A percentile compares a stretch with the other conserved stretches of the same genome.
Evolutionary conservation across 352 stramenopile genomes (phyloP).

Genomic region (Phytophthora macrochlamydospora): DNA sequence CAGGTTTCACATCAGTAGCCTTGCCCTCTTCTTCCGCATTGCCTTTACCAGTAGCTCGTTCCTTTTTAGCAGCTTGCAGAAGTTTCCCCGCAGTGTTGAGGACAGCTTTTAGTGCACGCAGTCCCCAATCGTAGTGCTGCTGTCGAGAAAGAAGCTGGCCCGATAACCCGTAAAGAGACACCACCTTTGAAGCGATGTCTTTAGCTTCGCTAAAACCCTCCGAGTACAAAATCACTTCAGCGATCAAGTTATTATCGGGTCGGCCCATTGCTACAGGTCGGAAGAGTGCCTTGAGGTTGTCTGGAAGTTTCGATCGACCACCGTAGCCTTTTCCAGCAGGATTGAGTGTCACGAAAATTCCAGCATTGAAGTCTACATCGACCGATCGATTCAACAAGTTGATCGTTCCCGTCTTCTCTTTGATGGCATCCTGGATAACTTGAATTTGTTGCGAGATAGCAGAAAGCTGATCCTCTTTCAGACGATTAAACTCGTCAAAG

Average conservation of each 20-base stretch:
- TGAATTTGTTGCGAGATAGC: constrained; percentile 96
- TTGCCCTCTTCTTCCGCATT: constrained; percentile 29
- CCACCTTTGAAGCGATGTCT: constrained; percentile 91
- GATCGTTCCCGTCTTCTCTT: constrained; percentile 73
- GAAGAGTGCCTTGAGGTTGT: constrained; percentile 96
- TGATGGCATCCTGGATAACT: constrained; percentile 95
- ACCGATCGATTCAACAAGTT: constrained; percentile 85
- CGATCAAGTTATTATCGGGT: constrained; percentile 95
- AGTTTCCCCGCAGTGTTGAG: constrained; percentile 94
- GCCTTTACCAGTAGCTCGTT: constrained; percentile 32
- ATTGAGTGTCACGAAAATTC: constrained; percentile 97
- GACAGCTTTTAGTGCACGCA: constrained; percentile 94
- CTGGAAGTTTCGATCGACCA: constrained; percentile 91
- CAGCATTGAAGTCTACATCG: constrained; percentile 92
- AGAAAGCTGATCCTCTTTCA: constrained; percentile 95
- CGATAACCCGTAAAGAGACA: constrained; percentile 91
- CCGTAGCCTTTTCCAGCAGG: constrained; percentile 94
- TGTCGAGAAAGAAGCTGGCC: constrained; percentile 87
- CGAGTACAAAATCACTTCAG: constrained; percentile 92
- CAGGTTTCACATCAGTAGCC: constrained; percentile 16
- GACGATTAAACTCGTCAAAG: constrained; percentile 97
- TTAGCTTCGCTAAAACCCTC: constrained; percentile 93
- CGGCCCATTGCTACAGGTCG: constrained; percentile 92
- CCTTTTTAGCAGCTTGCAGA: constrained; percentile 82
- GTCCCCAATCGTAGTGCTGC: constrained; percentile 95